Conservation (phyloP, 441 rosid species). For the Rhodomyrtus psidioides region DNA sequence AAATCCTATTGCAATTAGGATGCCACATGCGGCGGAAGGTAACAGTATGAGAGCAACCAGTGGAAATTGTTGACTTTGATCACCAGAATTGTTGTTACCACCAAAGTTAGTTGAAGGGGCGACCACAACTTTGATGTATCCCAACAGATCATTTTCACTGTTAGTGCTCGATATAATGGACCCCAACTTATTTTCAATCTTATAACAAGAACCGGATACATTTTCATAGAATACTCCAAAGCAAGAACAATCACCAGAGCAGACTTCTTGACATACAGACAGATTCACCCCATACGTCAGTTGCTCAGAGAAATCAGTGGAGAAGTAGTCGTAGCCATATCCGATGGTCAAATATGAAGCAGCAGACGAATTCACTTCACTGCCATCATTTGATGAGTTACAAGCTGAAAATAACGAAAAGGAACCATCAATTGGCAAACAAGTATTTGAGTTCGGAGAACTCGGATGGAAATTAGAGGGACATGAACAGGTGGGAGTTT, state of each 20-base stretch:
- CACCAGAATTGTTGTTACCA: background rate
- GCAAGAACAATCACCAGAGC: constrained; percentile 62
- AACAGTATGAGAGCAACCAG: constrained; percentile 52
- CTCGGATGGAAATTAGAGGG: constrained; percentile 35
- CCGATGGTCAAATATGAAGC: constrained; percentile 39
- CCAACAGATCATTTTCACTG: constrained; percentile 22
- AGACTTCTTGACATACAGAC: constrained; percentile 49
- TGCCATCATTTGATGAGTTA: constrained; percentile 24
- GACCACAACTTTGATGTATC: constrained; percentile 41
- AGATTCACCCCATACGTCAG: constrained; percentile 27
- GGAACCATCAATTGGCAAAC: constrained; percentile 39
- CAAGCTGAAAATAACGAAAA: constrained; percentile 48
- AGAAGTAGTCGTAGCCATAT: constrained; percentile 46
- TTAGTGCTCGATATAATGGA: constrained; percentile 33
- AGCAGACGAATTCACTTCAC: constrained; percentile 22
- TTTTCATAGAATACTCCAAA: constrained; percentile 53
- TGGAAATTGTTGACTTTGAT: constrained; percentile 32
- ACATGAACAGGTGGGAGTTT: constrained; percentile 51
- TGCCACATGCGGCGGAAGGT: constrained; percentile 39
- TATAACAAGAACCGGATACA: constrained; percentile 61
- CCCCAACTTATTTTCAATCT: constrained; percentile 47
- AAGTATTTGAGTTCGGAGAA: constrained; percentile 22
- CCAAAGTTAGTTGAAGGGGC: constrained; percentile 13
- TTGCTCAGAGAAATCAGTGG: constrained; percentile 44
- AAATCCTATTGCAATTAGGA: constrained; percentile 28